Evolutionary conservation across 306 rosid species (phyloP).

Genomic region (Fragaria iinumae): DNA sequence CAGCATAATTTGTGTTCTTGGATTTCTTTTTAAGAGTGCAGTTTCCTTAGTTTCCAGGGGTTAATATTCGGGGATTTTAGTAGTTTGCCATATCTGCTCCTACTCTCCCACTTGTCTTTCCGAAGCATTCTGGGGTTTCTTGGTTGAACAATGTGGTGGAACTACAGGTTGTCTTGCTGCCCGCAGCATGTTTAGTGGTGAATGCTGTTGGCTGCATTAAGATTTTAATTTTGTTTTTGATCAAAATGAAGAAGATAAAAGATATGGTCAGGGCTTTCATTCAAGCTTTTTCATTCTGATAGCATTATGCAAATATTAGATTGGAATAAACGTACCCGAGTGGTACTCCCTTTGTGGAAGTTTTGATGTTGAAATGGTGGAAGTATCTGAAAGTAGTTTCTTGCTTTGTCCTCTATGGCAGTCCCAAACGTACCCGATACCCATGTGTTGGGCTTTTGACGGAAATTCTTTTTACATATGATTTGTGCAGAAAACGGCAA

Average conservation of each 20-base stretch:
- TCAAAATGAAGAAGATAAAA: not conserved
- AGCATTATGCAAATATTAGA: not conserved
- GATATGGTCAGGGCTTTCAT: not conserved
- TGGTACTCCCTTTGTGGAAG: not conserved
- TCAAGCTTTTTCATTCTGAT: not conserved
- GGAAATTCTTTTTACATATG: no score
- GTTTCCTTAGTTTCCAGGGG: conserved; percentile 7
- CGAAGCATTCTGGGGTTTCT: not conserved
- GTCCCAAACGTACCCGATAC: no score
- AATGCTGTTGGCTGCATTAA: not conserved
- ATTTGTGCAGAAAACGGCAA: not conserved
- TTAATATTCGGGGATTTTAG: conserved; percentile 11
- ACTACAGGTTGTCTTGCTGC: not conserved
- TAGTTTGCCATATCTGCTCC: conserved; percentile 6
- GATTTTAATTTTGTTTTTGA: conserved; percentile 11
- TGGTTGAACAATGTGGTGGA: not conserved
- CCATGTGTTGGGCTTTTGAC: no score
- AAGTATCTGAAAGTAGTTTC: not conserved
- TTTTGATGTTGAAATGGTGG: not conserved
- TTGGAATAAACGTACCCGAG: not conserved
- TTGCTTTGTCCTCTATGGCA: not conserved
- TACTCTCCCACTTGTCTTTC: not conserved
- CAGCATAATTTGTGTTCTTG: conserved; percentile 14
- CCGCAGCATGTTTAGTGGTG: not conserved
- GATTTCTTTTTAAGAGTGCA: not conserved